These are phyloP conservation scores for Epicoccum sorghinum DNA, from an alignment of 2,329 filamentous ascomycete genomes.

Conservation along the genomic window DNA sequence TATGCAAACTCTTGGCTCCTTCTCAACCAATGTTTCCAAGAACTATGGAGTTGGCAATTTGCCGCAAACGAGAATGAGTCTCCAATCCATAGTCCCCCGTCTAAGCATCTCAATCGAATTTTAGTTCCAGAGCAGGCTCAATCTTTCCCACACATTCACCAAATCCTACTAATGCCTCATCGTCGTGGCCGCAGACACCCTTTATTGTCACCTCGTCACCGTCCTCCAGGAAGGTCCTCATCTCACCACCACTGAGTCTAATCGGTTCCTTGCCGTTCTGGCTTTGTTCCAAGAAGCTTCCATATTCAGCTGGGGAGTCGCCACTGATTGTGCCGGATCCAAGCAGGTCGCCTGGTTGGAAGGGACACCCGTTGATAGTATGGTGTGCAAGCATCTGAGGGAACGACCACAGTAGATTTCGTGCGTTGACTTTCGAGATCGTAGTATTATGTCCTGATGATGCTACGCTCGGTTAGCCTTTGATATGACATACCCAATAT, in stretches of 20 bases:
- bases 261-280: slow-evolving; percentile 70
- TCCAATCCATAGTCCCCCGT: not conserved
- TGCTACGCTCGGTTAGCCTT: slow-evolving; percentile 30
- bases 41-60: too few relatives aligned
- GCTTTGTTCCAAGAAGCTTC: slow-evolving; percentile 75
- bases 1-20: too few relatives aligned
- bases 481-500: not conserved
- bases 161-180: slow-evolving; percentile 75
- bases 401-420: slow-evolving; percentile 80
- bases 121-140: slow-evolving; percentile 41
- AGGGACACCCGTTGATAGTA: slow-evolving; percentile 74
- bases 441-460: slow-evolving; percentile 60
- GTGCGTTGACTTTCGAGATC: slow-evolving; percentile 66
- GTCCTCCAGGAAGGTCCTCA: slow-evolving; percentile 74
- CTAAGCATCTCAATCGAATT: slow-evolving; percentile 18
- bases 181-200: slow-evolving; percentile 67
- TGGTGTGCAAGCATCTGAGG: slow-evolving; percentile 84
- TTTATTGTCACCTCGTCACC: slow-evolving; percentile 72
- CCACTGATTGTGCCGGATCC: slow-evolving; percentile 83
- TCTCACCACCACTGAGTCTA: slow-evolving; percentile 66
- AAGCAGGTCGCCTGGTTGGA: slow-evolving; percentile 75
- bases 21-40: too few relatives aligned
- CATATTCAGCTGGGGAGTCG: slow-evolving; percentile 60
- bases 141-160: slow-evolving; percentile 74
- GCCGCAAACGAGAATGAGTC: too few relatives aligned